These are phyloP conservation scores for Yarrowia sp. DNA, from an alignment of 805 yeast genomes.

Conservation along the genomic window DNA sequence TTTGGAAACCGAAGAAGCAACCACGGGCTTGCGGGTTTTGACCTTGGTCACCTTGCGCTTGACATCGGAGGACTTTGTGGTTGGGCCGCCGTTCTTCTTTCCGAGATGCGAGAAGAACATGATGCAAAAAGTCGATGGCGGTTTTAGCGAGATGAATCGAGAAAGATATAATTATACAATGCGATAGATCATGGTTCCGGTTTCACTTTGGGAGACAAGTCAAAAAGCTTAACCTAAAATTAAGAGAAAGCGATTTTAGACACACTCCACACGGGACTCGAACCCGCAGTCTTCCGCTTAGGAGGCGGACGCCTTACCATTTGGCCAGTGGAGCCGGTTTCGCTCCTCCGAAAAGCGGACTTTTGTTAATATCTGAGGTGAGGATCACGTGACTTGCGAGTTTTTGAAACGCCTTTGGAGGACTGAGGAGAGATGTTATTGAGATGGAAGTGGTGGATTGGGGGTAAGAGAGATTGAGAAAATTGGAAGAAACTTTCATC, in stretches of 20 bases:
- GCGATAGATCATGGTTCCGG: constrained; percentile 21
- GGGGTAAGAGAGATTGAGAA: no score
- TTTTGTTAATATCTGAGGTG: neutral
- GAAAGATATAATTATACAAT: neutral
- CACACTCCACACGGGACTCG: constrained; percentile 68
- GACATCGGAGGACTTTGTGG: constrained; percentile 26
- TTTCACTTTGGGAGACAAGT: constrained; percentile 6
- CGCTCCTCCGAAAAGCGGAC: neutral
- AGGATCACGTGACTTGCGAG: neutral
- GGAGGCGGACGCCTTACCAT: constrained; percentile 75
- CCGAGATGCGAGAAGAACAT: constrained; percentile 36
- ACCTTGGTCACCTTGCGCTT: constrained; percentile 39
- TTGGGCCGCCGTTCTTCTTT: constrained; percentile 20
- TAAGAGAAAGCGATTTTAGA: constrained; percentile 16
- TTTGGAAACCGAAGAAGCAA: constrained; percentile 16
- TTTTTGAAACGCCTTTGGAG: neutral
- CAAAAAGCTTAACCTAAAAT: constrained; percentile 26
- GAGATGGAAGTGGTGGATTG: no score
- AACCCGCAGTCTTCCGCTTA: constrained; percentile 73
- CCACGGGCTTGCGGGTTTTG: constrained; percentile 28
- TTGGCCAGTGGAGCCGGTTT: constrained; percentile 60
- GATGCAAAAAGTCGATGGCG: constrained; percentile 9
- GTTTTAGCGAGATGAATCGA: constrained; percentile 4
- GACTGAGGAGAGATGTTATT: neutral
- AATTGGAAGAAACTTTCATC: no score